Percentiles rank a stretch among this genome's conserved stretches.
Conservation (phyloP, 345 rosid species). For the Brassica cretica region DNA sequence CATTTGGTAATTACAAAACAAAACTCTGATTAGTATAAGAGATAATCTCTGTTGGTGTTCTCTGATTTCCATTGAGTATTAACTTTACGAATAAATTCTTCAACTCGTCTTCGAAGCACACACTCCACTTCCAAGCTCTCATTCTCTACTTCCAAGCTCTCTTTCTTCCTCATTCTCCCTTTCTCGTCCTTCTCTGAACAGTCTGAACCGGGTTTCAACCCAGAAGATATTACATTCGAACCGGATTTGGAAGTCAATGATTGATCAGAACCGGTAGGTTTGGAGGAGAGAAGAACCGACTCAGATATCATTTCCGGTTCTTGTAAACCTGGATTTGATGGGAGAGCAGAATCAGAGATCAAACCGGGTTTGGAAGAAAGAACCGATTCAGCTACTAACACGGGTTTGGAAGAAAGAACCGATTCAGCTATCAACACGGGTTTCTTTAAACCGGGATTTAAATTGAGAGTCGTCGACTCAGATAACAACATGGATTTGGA, state of each 20-base stretch:
- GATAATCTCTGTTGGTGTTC: slow-evolving; percentile 20
- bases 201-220: slow-evolving; percentile 18
- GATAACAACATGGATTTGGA: not conserved
- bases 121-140: slow-evolving; percentile 32
- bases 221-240: not conserved
- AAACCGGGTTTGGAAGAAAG: not conserved
- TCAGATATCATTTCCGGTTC: not conserved
- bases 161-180: not conserved
- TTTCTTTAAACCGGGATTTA: not conserved
- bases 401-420: not conserved
- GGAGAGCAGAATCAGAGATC: not conserved
- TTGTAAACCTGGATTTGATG: not conserved
- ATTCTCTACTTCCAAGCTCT: slow-evolving; percentile 21
- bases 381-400: not conserved
- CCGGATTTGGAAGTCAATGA: not conserved
- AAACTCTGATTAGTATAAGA: slow-evolving; percentile 24
- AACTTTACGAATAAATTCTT: slow-evolving; percentile 61
- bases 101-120: slow-evolving; percentile 57
- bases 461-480: not conserved
- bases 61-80: slow-evolving; percentile 63
- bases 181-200: slow-evolving; percentile 21
- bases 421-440: not conserved
- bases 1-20: slow-evolving; percentile 3
- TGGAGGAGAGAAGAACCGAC: not conserved
- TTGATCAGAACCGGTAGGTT: slow-evolving; percentile 19